phyloP scores from a whole-genome alignment of 2,329 filamentous ascomycete genomes.

The Colletotrichum salicis region DNA sequence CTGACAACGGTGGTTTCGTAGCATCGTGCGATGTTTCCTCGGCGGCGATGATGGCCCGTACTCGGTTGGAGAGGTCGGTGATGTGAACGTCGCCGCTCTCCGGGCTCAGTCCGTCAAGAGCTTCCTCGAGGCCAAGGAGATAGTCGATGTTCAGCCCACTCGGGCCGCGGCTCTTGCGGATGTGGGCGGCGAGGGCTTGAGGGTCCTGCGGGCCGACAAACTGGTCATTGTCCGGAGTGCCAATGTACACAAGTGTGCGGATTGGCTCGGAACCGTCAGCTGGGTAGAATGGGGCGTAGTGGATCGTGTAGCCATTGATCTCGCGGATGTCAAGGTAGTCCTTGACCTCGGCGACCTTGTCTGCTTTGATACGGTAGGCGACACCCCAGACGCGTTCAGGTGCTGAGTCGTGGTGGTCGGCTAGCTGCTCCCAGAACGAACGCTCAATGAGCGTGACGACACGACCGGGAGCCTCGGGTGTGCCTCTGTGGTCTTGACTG shows the following conservation, averaged over 20 bases:
- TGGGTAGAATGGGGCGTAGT: conserved; percentile 86
- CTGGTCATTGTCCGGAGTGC: conserved; percentile 90
- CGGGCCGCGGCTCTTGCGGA: conserved; percentile 79
- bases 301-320: conserved; percentile 96
- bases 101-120: conserved; percentile 76
- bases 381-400: conserved; percentile 86
- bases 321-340: conserved; percentile 95
- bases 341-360: conserved; percentile 81
- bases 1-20: conserved; percentile 8
- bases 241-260: conserved; percentile 86
- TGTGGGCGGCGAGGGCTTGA: conserved; percentile 81
- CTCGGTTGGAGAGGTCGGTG: conserved; percentile 79
- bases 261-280: conserved; percentile 56
- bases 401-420: conserved; percentile 71
- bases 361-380: conserved; percentile 83
- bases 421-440: conserved; percentile 82
- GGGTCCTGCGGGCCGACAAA: conserved; percentile 88
- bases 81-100: conserved; percentile 88
- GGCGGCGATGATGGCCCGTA: conserved; percentile 68
- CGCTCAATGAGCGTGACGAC: conserved; percentile 93
- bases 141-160: conserved; percentile 94
- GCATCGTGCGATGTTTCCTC: conserved; percentile 37
- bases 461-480: conserved; percentile 84
- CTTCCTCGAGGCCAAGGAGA: conserved; percentile 80
- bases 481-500: conserved; percentile 95